phyloP scores from a whole-genome alignment of 2,329 filamentous ascomycete species.

The Fusarium mangiferae region DNA sequence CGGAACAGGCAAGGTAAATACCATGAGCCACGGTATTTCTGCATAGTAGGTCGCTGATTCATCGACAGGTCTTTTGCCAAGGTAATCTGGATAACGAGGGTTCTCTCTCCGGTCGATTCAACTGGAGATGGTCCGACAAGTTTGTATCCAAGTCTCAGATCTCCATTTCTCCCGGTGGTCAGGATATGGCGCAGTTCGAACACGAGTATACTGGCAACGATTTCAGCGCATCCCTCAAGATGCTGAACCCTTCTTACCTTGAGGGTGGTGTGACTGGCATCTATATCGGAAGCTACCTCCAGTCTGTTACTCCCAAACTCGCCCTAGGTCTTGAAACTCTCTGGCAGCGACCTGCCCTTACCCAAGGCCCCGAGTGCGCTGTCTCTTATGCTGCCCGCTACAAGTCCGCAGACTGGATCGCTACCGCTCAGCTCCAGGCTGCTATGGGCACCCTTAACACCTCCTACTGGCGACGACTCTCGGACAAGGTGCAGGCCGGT shows the following conservation, averaged over 20 bases:
- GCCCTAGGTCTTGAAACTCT: constrained; percentile 91
- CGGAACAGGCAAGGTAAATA: constrained; percentile 84
- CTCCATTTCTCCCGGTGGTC: constrained; percentile 81
- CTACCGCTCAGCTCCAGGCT: constrained; percentile 83
- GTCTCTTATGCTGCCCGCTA: constrained; percentile 93
- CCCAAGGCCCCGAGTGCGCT: constrained; percentile 88
- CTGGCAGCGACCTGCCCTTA: constrained; percentile 88
- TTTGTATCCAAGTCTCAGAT: constrained; percentile 89
- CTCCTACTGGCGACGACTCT: constrained; percentile 92
- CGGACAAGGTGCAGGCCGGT: constrained; percentile 95
- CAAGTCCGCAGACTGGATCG: constrained; percentile 92
- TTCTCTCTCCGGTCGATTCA: constrained; percentile 86
- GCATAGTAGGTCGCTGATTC: constrained; percentile 30
- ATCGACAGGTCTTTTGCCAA: constrained; percentile 86
- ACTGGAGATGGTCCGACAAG: constrained; percentile 85
- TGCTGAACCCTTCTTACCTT: constrained; percentile 92
- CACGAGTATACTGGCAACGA: constrained; percentile 94
- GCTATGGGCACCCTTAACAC: constrained; percentile 88
- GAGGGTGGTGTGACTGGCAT: constrained; percentile 95
- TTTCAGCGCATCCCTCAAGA: constrained; percentile 92
- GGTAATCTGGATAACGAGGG: constrained; percentile 95
- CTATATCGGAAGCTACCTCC: constrained; percentile 94
- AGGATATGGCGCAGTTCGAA: constrained; percentile 92
- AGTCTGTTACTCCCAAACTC: constrained; percentile 88
- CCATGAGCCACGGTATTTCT: constrained; percentile 4